These are phyloP conservation scores for Petunia secreta DNA, from an alignment of 257 asterid genomes.

Conservation along the genomic window DNA sequence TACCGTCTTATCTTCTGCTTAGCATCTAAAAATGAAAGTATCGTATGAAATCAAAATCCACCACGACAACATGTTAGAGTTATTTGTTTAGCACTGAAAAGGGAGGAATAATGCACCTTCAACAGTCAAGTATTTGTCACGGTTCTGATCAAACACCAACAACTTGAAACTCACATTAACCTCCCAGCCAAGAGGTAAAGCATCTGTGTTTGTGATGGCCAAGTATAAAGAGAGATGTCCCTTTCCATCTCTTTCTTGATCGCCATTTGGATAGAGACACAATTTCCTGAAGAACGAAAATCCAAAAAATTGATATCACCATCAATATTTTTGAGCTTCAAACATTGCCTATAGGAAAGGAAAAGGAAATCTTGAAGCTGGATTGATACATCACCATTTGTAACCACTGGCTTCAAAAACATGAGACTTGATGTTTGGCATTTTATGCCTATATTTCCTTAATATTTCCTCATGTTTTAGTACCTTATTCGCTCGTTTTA, in stretches of 20 bases:
- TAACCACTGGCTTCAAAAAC: constrained; percentile 19
- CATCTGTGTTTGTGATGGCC: constrained; percentile 6
- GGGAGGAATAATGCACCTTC: not conserved
- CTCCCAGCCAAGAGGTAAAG: constrained; percentile 29
- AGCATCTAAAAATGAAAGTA: not conserved
- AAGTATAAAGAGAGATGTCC: constrained; percentile 25
- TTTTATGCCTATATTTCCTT: too few species aligned
- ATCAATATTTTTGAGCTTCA: not conserved
- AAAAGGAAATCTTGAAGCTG: not conserved
- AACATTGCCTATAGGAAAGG: not conserved
- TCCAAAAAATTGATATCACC: not conserved
- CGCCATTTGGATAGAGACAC: constrained; percentile 24
- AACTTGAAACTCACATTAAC: not conserved
- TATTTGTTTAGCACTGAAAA: not conserved
- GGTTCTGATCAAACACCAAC: constrained; percentile 10
- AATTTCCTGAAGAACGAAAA: constrained; percentile 9
- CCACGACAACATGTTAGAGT: not conserved
- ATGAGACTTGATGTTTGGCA: too few species aligned
- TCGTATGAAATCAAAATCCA: not conserved
- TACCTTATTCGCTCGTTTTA: too few species aligned
- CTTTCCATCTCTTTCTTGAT: constrained; percentile 1
- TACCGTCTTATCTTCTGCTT: not conserved
- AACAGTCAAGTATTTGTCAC: constrained; percentile 24
- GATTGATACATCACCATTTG: constrained; percentile 12
- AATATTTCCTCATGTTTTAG: too few species aligned